Percentiles rank a stretch among this genome's conserved stretches.
phyloP scores from a whole-genome alignment of 768 basidiomycete species.

The Sarcodon aspratus region DNA sequence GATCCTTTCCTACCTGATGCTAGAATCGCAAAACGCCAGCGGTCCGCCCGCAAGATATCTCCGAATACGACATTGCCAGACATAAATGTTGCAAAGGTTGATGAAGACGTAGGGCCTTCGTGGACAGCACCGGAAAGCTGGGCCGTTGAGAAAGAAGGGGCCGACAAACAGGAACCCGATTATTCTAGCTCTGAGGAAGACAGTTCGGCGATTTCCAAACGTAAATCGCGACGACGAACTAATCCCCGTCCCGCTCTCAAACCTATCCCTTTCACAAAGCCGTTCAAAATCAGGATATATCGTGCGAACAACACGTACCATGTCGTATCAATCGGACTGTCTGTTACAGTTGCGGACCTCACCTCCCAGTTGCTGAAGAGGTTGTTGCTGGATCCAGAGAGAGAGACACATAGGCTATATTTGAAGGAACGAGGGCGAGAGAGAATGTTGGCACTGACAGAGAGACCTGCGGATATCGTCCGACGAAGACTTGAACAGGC shows the following conservation, averaged over 20 bases:
- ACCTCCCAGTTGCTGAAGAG: conserved; percentile 50
- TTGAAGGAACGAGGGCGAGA: conserved; percentile 73
- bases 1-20: conserved; percentile 22
- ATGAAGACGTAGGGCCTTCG: conserved; percentile 11
- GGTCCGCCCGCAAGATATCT: conserved; percentile 31
- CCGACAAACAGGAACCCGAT: conserved; percentile 23
- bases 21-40: conserved; percentile 13
- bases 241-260: background rate
- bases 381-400: conserved; percentile 34
- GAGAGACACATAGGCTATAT: conserved; percentile 59
- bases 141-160: conserved; percentile 44
- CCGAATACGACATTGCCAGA: conserved; percentile 29
- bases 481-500: conserved; percentile 78
- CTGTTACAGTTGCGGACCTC: conserved; percentile 59
- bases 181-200: conserved; percentile 31
- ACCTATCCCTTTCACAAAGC: background rate
- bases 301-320: conserved; percentile 63
- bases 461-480: conserved; percentile 79
- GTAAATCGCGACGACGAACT: conserved; percentile 10
- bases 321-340: conserved; percentile 49
- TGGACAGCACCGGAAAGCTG: conserved; percentile 76
- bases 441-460: conserved; percentile 68
- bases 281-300: conserved; percentile 66
- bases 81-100: conserved; percentile 2
- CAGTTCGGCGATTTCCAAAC: conserved; percentile 10